These are phyloP conservation scores for Calonectria crousiana DNA, from an alignment of 2,329 filamentous ascomycete genomes.

Conservation along the genomic window DNA sequence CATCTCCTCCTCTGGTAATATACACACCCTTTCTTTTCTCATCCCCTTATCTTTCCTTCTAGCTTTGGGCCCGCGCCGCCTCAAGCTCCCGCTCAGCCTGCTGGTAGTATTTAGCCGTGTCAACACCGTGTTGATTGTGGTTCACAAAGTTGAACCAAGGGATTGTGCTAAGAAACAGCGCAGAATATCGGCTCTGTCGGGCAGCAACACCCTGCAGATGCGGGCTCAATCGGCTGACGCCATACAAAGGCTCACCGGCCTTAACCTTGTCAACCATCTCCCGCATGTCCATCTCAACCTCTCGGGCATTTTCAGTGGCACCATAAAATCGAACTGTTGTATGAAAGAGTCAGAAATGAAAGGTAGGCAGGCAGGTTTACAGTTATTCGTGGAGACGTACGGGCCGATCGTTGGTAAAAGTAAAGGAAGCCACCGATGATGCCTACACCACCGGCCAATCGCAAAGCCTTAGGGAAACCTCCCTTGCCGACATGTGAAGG, in stretches of 20 bases:
- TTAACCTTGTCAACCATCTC: conserved; percentile 99
- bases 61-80: conserved; percentile 52
- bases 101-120: conserved; percentile 98
- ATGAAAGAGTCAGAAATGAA: not conserved
- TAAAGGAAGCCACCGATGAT: conserved; percentile 83
- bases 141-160: conserved; percentile 99
- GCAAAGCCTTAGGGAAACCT: conserved; percentile 86
- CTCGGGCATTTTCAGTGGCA: conserved; percentile 90
- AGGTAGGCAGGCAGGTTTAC: not conserved
- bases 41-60: not conserved
- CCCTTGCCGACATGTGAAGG: conserved; percentile 88
- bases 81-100: conserved; percentile 95
- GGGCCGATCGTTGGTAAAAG: conserved; percentile 85
- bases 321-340: conserved; percentile 91
- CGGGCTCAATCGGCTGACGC: conserved; percentile 79
- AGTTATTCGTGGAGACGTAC: conserved; percentile 65
- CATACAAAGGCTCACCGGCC: conserved; percentile 89
- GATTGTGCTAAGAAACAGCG: conserved; percentile 84
- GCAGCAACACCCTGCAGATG: conserved; percentile 95
- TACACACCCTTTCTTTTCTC: conserved; percentile 37
- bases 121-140: conserved; percentile 93
- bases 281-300: conserved; percentile 95
- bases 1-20: conserved; percentile 39
- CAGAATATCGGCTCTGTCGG: conserved; percentile 92
- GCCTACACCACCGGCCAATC: conserved; percentile 80